A percentile compares a stretch with the other conserved stretches of the same genome.
Evolutionary conservation across 345 rosid genomes (phyloP).

Genomic region (Euclidium syriacum): DNA sequence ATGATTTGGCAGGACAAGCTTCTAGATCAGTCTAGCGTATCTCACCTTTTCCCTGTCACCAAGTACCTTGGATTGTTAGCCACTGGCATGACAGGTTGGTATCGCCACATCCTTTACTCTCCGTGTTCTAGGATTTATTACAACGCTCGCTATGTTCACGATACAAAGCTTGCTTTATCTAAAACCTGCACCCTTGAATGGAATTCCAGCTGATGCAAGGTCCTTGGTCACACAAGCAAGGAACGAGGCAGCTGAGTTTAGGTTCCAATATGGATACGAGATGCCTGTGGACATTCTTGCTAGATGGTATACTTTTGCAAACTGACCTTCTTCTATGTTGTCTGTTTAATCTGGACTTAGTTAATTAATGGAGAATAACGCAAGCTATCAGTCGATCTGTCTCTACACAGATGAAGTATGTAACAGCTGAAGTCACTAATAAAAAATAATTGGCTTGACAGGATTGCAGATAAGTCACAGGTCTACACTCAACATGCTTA

Average conservation of each 20-base stretch:
- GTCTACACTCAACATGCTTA: slow-evolving; percentile 99
- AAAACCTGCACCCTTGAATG: neutral
- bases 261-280: slow-evolving; percentile 90
- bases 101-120: neutral
- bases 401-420: neutral
- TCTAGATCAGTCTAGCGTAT: slow-evolving; percentile 89
- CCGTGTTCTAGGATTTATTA: neutral
- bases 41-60: slow-evolving; percentile 89
- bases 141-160: neutral
- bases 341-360: neutral
- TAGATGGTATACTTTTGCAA: slow-evolving; percentile 37
- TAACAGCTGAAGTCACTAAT: neutral
- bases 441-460: slow-evolving; percentile 19
- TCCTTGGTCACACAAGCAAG: slow-evolving; percentile 96
- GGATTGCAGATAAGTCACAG: slow-evolving; percentile 98
- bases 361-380: neutral
- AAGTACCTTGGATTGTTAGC: slow-evolving; percentile 89
- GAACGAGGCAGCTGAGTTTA: slow-evolving; percentile 98
- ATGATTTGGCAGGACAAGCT: slow-evolving; percentile 79
- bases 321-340: neutral
- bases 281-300: slow-evolving; percentile 95
- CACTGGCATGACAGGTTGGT: slow-evolving; percentile 91
- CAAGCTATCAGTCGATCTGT: neutral
- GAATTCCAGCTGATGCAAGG: slow-evolving; percentile 89
- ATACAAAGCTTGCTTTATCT: neutral